These are phyloP conservation scores for Cyclotella baltica DNA, from an alignment of 108 stramenopile genomes.

Conservation along the genomic window DNA sequence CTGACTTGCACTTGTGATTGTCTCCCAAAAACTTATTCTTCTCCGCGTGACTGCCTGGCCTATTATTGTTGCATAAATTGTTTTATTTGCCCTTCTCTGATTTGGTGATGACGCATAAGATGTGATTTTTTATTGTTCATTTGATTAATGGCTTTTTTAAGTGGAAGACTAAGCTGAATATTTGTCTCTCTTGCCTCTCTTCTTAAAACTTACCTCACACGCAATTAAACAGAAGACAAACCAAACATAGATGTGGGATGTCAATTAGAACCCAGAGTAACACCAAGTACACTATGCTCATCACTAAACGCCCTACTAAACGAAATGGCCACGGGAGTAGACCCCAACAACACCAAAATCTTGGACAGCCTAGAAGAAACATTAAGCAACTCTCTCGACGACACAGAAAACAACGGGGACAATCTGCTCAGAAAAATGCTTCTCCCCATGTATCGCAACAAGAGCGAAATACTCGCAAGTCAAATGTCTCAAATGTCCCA, in stretches of 20 bases:
- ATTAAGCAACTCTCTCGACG: constrained; percentile 3
- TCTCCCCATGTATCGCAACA: constrained; percentile 43
- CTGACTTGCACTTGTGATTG: no score
- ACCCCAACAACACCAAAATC: constrained; percentile 1
- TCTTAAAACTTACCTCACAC: no score
- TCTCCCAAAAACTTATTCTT: no score
- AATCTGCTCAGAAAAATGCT: constrained; percentile 36
- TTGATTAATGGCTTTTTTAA: no score
- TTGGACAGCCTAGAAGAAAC: constrained; percentile 4
- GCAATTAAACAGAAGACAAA: no score
- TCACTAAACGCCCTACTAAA: constrained; percentile 3
- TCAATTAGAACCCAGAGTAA: constrained; percentile 14
- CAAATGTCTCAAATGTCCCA: constrained; percentile 42
- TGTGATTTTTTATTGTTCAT: no score
- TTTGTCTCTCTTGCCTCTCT: not conserved
- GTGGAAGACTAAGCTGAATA: no score
- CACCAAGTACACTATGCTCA: constrained; percentile 2
- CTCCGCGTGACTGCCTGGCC: no score
- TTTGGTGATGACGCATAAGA: no score
- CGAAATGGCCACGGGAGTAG: constrained; percentile 7
- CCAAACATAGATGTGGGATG: not conserved
- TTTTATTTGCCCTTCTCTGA: no score
- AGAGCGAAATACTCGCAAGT: not conserved
- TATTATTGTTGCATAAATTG: no score
- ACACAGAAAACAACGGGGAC: constrained; percentile 14